phyloP scores from a whole-genome alignment of 768 basidiomycete genomes.

The Naematelia aurantialba region DNA sequence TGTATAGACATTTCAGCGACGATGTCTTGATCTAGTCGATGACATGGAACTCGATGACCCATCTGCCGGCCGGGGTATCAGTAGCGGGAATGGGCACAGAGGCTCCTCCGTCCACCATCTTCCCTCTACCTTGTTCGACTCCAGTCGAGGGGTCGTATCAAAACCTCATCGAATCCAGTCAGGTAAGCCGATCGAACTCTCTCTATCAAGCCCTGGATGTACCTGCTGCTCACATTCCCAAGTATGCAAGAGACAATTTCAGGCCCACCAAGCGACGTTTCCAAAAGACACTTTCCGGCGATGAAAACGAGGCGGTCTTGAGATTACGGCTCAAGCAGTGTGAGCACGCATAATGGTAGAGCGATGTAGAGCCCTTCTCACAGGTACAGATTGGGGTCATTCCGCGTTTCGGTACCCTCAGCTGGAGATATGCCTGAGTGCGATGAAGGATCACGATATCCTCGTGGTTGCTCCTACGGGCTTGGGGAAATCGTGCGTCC shows the following conservation, averaged over 20 bases:
- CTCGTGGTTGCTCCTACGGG: conserved; percentile 49
- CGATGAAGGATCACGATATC: conserved; percentile 43
- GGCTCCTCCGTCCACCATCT: conserved; percentile 8
- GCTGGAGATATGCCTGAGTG: conserved; percentile 41
- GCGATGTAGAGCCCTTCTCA: conserved; percentile 1
- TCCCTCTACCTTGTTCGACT: conserved; percentile 28
- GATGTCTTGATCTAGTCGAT: no score
- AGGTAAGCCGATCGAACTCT: conserved; percentile 13
- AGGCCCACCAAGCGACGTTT: conserved; percentile 27
- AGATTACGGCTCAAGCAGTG: conserved; percentile 36
- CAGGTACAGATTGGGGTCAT: conserved; percentile 39
- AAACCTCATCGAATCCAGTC: conserved; percentile 31
- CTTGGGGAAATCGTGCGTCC: conserved; percentile 45
- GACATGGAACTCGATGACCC: no score
- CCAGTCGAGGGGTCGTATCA: conserved; percentile 26
- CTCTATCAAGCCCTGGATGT: not conserved
- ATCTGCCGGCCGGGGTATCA: no score
- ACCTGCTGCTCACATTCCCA: not conserved
- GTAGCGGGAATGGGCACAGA: no score
- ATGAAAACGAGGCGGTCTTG: conserved; percentile 34
- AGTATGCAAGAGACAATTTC: conserved; percentile 35
- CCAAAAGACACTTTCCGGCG: conserved; percentile 31
- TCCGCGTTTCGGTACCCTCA: conserved; percentile 41
- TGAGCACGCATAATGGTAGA: conserved; percentile 13
- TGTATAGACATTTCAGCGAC: no score